A percentile compares a stretch with the other conserved stretches of the same genome.
Conservation (phyloP, 2,329 filamentous ascomycete genomes). For the Epichloe sp. region DNA sequence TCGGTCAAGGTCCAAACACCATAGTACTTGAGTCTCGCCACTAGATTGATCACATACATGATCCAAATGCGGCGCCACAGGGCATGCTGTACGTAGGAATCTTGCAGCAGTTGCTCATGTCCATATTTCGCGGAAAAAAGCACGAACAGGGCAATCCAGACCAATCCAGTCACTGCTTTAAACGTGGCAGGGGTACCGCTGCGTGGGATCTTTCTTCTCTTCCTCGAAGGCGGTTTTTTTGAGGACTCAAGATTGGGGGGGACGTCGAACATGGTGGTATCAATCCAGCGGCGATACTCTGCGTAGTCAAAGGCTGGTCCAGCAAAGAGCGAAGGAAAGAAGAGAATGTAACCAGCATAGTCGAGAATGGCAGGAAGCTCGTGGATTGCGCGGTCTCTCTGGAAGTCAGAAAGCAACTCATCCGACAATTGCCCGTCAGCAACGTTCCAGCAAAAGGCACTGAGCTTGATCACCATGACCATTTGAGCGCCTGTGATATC, state of each 20-base stretch:
- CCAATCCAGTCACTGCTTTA: slow-evolving; percentile 60
- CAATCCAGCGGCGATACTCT: slow-evolving; percentile 86
- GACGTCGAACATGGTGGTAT: slow-evolving; percentile 86
- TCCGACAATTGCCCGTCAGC: slow-evolving; percentile 77
- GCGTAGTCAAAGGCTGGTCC: slow-evolving; percentile 91
- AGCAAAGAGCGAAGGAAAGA: slow-evolving; percentile 82
- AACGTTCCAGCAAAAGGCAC: slow-evolving; percentile 95
- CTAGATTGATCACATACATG: slow-evolving; percentile 73
- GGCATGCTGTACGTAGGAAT: slow-evolving; percentile 51
- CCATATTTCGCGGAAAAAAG: slow-evolving; percentile 57
- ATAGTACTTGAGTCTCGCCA: slow-evolving; percentile 84
- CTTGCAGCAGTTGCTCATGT: slow-evolving; percentile 47
- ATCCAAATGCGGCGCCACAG: slow-evolving; percentile 64
- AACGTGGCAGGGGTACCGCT: slow-evolving; percentile 73
- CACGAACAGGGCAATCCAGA: slow-evolving; percentile 72
- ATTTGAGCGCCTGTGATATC: slow-evolving; percentile 96
- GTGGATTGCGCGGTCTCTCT: slow-evolving; percentile 67
- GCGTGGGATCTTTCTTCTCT: slow-evolving; percentile 83
- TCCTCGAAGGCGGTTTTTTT: slow-evolving; percentile 74
- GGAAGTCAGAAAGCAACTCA: slow-evolving; percentile 69
- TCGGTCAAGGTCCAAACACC: slow-evolving; percentile 91
- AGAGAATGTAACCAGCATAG: slow-evolving; percentile 82
- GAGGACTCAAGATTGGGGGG: slow-evolving; percentile 68
- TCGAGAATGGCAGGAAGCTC: slow-evolving; percentile 66
- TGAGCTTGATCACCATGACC: slow-evolving; percentile 97